These are phyloP conservation scores for Coemansia sp. DNA, from an alignment of 192 early-diverging fungal species.

Conservation along the genomic window DNA sequence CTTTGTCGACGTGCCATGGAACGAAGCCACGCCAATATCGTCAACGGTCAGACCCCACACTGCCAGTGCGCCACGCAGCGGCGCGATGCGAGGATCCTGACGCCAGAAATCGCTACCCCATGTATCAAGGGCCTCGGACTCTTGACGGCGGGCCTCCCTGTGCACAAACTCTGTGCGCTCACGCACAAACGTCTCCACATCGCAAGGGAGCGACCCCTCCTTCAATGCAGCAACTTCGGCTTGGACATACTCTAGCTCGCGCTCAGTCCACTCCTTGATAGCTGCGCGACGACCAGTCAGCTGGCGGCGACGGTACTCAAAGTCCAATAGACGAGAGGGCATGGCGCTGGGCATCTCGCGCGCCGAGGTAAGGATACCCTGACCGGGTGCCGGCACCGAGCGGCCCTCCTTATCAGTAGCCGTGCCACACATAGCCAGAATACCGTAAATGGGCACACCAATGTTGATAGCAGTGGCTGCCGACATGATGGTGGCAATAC, in stretches of 20 bases:
- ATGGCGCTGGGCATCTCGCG: slow-evolving; percentile 55
- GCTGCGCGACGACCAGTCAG: slow-evolving; percentile 42
- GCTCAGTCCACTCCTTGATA: slow-evolving; percentile 8
- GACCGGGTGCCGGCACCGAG: slow-evolving; percentile 92
- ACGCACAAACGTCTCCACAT: slow-evolving; percentile 48
- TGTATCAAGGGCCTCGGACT: slow-evolving; percentile 69
- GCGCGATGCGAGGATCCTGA: slow-evolving; percentile 69
- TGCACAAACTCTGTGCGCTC: slow-evolving; percentile 51
- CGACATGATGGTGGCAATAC: slow-evolving; percentile 88
- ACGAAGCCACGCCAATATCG: slow-evolving; percentile 91
- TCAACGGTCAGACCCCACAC: slow-evolving; percentile 86
- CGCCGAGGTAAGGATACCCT: slow-evolving; percentile 90
- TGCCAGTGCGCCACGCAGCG: slow-evolving; percentile 84
- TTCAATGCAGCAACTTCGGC: slow-evolving; percentile 34
- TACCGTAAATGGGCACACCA: slow-evolving; percentile 89
- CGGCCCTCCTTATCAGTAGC: slow-evolving; percentile 94
- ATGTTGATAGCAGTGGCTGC: slow-evolving; percentile 85
- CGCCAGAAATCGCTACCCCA: slow-evolving; percentile 87
- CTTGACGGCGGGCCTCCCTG: slow-evolving; percentile 65
- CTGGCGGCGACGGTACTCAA: slow-evolving; percentile 83
- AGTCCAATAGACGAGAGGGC: slow-evolving; percentile 61
- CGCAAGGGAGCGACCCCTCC: slow-evolving; percentile 51
- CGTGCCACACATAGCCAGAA: slow-evolving; percentile 82
- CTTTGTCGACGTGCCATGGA: slow-evolving; percentile 95
- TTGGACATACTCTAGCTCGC: slow-evolving; percentile 55